Conservation (phyloP, 106 monocot genomes). For the Chionographis japonica region DNA sequence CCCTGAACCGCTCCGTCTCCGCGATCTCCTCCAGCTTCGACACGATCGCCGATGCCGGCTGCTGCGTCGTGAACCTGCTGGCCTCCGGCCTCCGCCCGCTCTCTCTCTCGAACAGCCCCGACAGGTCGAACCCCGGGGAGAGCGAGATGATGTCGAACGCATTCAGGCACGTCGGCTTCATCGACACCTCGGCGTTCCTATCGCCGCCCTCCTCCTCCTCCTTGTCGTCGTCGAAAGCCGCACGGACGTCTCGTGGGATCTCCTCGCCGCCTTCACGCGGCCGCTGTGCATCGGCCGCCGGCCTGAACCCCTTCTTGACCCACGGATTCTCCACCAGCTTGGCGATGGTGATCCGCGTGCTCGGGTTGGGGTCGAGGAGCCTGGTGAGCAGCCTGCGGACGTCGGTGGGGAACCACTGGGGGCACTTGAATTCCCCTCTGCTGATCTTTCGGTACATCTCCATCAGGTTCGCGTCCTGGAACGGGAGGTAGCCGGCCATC, state of each 20-base stretch:
- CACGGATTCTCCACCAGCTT: constrained; percentile 43
- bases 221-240: constrained; percentile 13
- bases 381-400: constrained; percentile 34
- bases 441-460: constrained; percentile 61
- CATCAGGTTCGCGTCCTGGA: constrained; percentile 57
- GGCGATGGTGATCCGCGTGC: constrained; percentile 35
- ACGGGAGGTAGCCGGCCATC: constrained; percentile 49
- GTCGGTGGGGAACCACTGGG: constrained; percentile 46
- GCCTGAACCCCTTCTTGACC: constrained; percentile 62
- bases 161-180: constrained; percentile 33
- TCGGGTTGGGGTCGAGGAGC: constrained; percentile 46
- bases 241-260: constrained; percentile 25
- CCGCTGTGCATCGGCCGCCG: neutral
- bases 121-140: constrained; percentile 50
- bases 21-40: constrained; percentile 75
- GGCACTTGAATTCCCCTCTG: constrained; percentile 52
- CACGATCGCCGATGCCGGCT: constrained; percentile 48
- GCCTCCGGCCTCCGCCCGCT: constrained; percentile 12
- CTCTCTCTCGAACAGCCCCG: constrained; percentile 60
- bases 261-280: neutral
- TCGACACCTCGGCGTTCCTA: neutral
- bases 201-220: constrained; percentile 3
- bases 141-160: constrained; percentile 71
- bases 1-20: constrained; percentile 45
- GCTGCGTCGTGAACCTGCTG: constrained; percentile 42